phyloP scores from a whole-genome alignment of 345 rosid species.

The Arabis hirsuta region DNA sequence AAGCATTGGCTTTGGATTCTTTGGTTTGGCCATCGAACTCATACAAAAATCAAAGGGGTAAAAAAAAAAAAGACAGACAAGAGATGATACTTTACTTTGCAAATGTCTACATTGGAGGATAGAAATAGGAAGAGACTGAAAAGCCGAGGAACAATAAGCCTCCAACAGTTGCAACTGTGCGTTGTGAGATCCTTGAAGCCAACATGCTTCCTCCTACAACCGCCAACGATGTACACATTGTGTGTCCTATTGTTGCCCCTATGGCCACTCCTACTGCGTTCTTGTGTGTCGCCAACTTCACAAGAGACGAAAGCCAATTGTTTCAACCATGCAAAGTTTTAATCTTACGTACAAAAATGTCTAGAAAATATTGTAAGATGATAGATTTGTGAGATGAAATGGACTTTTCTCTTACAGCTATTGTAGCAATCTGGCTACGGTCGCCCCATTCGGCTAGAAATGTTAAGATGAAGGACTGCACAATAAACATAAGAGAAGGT shows the following conservation, averaged over 20 bases:
- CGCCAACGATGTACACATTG: conserved; percentile 87
- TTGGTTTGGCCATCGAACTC: conserved; percentile 14
- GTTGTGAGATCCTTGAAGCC: conserved; percentile 93
- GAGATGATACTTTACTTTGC: background rate
- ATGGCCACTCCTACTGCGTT: conserved; percentile 92
- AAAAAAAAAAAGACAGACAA: background rate
- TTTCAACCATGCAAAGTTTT: background rate
- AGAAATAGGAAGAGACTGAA: conserved; percentile 90
- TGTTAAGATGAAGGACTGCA: conserved; percentile 92
- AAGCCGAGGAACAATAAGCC: conserved; percentile 94
- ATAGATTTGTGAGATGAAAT: conserved; percentile 9
- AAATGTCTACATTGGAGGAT: conserved; percentile 77
- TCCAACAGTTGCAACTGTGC: conserved; percentile 90
- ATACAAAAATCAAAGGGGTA: background rate
- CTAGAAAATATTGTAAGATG: background rate
- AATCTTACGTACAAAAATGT: background rate
- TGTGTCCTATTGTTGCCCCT: conserved; percentile 88
- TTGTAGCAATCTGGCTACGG: conserved; percentile 99
- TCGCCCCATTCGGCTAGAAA: conserved; percentile 99
- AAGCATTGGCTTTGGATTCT: conserved; percentile 18
- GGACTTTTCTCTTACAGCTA: conserved; percentile 73
- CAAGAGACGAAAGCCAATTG: conserved; percentile 12
- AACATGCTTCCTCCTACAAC: conserved; percentile 99
- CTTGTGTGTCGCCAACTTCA: conserved; percentile 97
- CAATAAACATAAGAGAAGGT: conserved; percentile 9